Base-by-base conservation (phyloP, 495 filamentous ascomycete species). In the Penicillium verhagenii region DNA sequence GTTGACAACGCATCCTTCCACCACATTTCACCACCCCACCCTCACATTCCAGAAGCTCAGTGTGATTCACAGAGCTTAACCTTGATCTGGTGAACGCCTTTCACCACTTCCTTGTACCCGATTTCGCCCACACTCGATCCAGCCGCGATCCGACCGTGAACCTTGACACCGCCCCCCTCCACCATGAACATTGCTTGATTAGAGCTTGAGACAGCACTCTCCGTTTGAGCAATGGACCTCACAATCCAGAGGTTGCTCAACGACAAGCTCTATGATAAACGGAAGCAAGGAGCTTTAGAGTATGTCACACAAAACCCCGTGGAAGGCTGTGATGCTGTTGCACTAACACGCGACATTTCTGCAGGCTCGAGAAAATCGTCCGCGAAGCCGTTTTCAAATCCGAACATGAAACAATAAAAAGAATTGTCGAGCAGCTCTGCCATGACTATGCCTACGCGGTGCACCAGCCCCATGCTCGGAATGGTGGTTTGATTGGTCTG, bases 391-490 rank as follows among this genome's bases (percentile, higher is more conserved):
- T 87, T 57, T 82, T 85, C 53, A 80, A 77, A 56, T 85, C 85
- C 58, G 89, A 97, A 60, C 84, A 90, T 57, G 83, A 90, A 40
- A 81, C 78, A 58, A 89, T 97, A 50, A 77, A 83, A 54, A 88
- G 85, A 59, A 94, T 97, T 58, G 90, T 99, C 51, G 83, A 95
- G 61, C 93, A 99, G 77, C 84, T 99, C 44, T 96, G 92, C 72
- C 91, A 97, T 64, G 95, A 99, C 48, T 97, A 91, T 76, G 95
- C 95, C 39, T 99, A 97, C 72, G 92, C 92, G 21, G 91, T 97
- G 11, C 93, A 97, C 68, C 95, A 97, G 63, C 93, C 95, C 45
- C 92, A 99, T 74, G 95, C 95, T 25, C 79, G 95, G 38, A 99
- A 97, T 73, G 95, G 95, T 52, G 95, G 95, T 18, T 78, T 99